Conservation (phyloP, 257 asterid genomes). For the Solanum chiquidenum region DNA sequence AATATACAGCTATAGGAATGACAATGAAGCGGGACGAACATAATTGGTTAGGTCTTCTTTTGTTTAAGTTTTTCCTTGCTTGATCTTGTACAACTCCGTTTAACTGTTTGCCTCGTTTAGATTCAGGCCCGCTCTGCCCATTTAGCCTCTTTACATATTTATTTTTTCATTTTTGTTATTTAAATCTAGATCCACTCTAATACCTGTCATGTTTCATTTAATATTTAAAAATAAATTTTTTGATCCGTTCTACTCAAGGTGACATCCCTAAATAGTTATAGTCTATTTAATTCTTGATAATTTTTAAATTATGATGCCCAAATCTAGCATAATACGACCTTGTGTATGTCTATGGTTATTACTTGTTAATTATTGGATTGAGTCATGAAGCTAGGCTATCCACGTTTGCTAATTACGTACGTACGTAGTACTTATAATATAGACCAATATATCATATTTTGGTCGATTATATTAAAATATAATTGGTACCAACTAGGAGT, state of each 20-base stretch:
- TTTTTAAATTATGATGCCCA: neutral
- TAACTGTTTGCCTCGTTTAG: too few relatives aligned
- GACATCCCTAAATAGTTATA: neutral
- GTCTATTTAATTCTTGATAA: neutral
- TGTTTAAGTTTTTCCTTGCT: neutral
- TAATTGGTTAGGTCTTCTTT: neutral
- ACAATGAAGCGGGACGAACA: too few relatives aligned
- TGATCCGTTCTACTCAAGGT: too few relatives aligned
- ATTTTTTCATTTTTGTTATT: too few relatives aligned
- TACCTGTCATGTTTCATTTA: too few relatives aligned
- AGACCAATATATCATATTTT: neutral
- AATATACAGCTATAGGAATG: neutral
- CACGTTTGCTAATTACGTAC: neutral
- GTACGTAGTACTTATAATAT: neutral
- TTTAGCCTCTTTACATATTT: neutral
- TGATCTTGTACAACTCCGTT: neutral
- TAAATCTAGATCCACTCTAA: too few relatives aligned
- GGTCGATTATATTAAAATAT: neutral
- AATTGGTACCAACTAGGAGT: neutral
- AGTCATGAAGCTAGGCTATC: neutral
- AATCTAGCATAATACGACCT: neutral
- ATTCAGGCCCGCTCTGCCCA: neutral
- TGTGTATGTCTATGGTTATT: neutral
- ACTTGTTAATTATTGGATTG: neutral
- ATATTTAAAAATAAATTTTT: too few relatives aligned